A percentile compares a stretch with the other conserved stretches of the same genome.
phyloP scores from a whole-genome alignment of 495 filamentous ascomycete species.

The Lophium mytilinum region DNA sequence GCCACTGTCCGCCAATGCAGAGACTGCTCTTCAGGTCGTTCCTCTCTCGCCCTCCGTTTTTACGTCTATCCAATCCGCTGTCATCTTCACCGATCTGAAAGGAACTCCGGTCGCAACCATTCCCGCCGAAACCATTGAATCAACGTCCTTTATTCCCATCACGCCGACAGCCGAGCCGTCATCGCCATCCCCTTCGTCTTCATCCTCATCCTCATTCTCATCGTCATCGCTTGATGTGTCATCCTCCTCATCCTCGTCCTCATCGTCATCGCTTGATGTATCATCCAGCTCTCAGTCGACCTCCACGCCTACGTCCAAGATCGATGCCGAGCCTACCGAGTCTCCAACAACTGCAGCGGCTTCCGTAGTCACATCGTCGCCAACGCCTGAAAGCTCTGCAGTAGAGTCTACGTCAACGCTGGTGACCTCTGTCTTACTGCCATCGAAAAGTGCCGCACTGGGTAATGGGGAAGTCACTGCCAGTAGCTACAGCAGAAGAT shows the following conservation, averaged over 20 bases:
- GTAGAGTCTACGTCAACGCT: neutral
- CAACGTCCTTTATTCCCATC: constrained; percentile 6
- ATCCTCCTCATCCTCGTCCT: neutral
- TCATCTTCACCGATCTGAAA: constrained; percentile 11
- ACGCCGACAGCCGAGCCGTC: neutral
- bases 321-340: neutral
- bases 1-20: neutral
- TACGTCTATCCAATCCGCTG: neutral
- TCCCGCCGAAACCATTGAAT: constrained; percentile 2
- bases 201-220: neutral
- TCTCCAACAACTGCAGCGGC: neutral
- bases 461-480: neutral
- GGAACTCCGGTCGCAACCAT: constrained; percentile 6
- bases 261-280: neutral
- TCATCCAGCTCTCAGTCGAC: too few relatives aligned
- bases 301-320: neutral
- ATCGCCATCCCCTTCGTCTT: neutral
- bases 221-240: neutral
- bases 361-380: neutral
- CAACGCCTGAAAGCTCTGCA: neutral
- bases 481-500: neutral
- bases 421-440: neutral
- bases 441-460: neutral
- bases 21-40: constrained; percentile 7
- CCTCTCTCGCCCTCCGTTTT: constrained; percentile 8